Evolutionary conservation across 352 stramenopile species (phyloP).

Genomic region (Blastocystis sp.): DNA sequence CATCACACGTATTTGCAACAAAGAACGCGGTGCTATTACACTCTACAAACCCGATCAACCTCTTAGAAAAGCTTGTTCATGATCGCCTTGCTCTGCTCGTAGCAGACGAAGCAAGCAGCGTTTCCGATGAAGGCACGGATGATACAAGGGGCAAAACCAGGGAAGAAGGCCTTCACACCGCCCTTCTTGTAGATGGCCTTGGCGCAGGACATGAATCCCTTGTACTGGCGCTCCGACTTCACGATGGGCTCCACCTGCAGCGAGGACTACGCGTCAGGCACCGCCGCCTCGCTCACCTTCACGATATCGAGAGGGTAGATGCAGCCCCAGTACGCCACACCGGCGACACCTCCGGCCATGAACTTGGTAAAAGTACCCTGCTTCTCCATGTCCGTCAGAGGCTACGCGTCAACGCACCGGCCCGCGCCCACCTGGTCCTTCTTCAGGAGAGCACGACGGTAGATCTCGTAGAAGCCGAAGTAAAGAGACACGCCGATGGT

Average conservation of each 20-base stretch:
- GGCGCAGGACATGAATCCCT: constrained; percentile 62
- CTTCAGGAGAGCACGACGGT: constrained; percentile 66
- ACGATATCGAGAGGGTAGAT: constrained; percentile 69
- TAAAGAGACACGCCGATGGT: constrained; percentile 69
- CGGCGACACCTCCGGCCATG: constrained; percentile 67
- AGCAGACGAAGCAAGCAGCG: constrained; percentile 68
- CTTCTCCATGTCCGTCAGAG: constrained; percentile 64
- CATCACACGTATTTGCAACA: background rate
- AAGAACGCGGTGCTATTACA: too few species aligned
- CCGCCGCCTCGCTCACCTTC: background rate
- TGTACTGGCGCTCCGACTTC: constrained; percentile 63
- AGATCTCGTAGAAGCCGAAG: constrained; percentile 66
- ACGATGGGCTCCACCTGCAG: constrained; percentile 60
- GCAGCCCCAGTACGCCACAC: constrained; percentile 58
- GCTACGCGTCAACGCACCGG: background rate
- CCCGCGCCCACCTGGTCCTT: constrained; percentile 13
- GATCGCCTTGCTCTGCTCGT: constrained; percentile 64
- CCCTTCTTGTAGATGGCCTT: constrained; percentile 62
- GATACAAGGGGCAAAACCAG: constrained; percentile 67
- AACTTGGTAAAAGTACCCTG: constrained; percentile 67
- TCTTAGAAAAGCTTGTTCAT: constrained; percentile 68
- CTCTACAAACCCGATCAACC: too few species aligned
- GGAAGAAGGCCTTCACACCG: constrained; percentile 69
- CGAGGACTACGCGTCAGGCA: background rate
- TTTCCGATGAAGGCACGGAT: constrained; percentile 69